Evolutionary conservation across 2,329 filamentous ascomycete genomes (phyloP).

Genomic region (Aspergillus hortae): DNA sequence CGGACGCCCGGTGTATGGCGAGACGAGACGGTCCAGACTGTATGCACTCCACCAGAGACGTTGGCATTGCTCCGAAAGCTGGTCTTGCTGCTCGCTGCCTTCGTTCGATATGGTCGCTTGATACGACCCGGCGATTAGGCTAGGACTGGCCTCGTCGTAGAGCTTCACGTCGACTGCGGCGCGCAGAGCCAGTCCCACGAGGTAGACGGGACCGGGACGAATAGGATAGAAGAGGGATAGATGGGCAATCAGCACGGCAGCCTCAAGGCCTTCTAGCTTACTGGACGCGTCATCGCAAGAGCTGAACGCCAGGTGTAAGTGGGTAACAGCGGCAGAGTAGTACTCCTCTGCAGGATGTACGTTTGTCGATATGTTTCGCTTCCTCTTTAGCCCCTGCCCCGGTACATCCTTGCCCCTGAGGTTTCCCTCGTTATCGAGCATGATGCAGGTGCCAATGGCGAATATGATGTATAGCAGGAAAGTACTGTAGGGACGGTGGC

Average conservation of each 20-base stretch:
- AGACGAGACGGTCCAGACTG: slow-evolving; percentile 76
- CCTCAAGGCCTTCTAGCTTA: not conserved
- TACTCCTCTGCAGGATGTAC: not conserved
- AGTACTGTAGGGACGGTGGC: not conserved
- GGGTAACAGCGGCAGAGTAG: not conserved
- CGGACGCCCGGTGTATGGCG: slow-evolving; percentile 76
- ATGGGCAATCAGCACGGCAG: not conserved
- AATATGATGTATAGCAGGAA: slow-evolving; percentile 2
- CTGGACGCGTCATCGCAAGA: not conserved
- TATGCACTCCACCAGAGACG: slow-evolving; percentile 89
- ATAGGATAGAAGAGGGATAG: not conserved
- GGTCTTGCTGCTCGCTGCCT: slow-evolving; percentile 66
- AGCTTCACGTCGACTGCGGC: slow-evolving; percentile 77
- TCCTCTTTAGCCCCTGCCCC: not conserved
- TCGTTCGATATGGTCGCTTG: not conserved
- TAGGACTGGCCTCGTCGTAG: slow-evolving; percentile 41
- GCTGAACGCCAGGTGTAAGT: not conserved
- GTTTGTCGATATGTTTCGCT: not conserved
- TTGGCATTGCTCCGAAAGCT: slow-evolving; percentile 70
- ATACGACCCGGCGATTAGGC: not conserved
- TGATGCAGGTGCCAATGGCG: not conserved
- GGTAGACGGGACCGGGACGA: not conserved
- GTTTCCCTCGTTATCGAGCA: not conserved
- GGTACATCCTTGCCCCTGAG: not conserved
- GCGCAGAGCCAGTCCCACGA: slow-evolving; percentile 59